Base-by-base conservation (phyloP, 768 basidiomycete species). In the Chiua virens region DNA sequence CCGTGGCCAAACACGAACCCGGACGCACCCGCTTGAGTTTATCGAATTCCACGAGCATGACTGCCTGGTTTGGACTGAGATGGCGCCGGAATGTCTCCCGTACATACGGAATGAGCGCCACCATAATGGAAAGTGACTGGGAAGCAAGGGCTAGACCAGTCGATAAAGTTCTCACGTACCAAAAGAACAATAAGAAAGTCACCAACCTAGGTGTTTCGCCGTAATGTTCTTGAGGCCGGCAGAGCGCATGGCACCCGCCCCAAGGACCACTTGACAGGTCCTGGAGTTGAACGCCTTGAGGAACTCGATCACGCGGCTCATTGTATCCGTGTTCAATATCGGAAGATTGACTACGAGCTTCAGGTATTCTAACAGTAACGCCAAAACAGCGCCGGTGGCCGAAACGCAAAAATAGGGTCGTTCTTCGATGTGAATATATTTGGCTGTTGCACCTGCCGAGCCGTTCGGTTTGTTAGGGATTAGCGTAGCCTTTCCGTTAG, bases 181-280 rank as follows among this genome's bases (percentile, higher is more conserved):
- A 39, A 34, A 51, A 49, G 14, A 46, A 62, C 49, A 61, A 66
- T 60, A 49, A 53, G 41, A 41, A 34, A 47, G 35, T 52, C 53
- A 57, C 81, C 54, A 56, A 91, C 93, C 94, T 21, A 99, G 79
- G 75, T 99, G 96, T 69, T 93, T 97, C 36, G 97, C 97, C 0
- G 97, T 98, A 65, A 99, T 99, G 66, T 98, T 96, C 72, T 92
- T 98, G 62, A 99, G 72, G 7, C 97, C 97, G 18, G 97, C 97
- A 17, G 92, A 94, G 38, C 94, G 79, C 95, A 98, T 98, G n/a
- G 97, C 97, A 14, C 97, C 97, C 9, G 97, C 97, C 4, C 97
- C 97, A 9, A 99, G 77, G 1, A 99, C 97, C 40, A 98, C 95
- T 67, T 98, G 97, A 70, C 97, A 99, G 3, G 93, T 96, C 59